Percentiles rank a stretch among this genome's conserved stretches.
Conservation (phyloP, 2,329 filamentous ascomycete genomes). For the Neofusicoccum cordaticola region DNA sequence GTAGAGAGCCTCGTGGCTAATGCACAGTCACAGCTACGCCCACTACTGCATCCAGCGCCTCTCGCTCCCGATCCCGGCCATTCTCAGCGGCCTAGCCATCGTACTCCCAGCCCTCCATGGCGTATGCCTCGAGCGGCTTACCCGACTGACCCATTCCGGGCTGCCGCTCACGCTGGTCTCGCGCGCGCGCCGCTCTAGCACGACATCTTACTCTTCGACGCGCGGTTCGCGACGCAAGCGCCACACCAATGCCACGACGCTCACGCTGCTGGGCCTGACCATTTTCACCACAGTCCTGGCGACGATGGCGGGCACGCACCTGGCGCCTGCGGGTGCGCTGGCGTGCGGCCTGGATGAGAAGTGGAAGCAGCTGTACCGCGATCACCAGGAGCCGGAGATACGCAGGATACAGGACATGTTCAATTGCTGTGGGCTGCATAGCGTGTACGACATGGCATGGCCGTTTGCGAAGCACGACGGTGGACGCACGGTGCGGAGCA, state of each 20-base stretch:
- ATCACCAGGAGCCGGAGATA: constrained; percentile 49
- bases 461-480: constrained; percentile 47
- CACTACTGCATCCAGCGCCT: constrained; percentile 17
- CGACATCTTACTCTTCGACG: constrained; percentile 6
- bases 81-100: constrained; percentile 33
- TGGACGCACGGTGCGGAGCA: constrained; percentile 23
- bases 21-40: constrained; percentile 3
- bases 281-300: constrained; percentile 37
- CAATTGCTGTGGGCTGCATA: constrained; percentile 61
- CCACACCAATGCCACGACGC: constrained; percentile 12
- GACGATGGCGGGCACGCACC: constrained; percentile 34
- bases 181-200: background rate
- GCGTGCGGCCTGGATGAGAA: constrained; percentile 50
- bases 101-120: constrained; percentile 35
- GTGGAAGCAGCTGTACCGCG: constrained; percentile 53
- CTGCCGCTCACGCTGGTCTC: background rate
- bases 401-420: constrained; percentile 60
- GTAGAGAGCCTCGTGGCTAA: background rate
- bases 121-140: constrained; percentile 27
- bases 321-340: constrained; percentile 25
- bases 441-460: constrained; percentile 55
- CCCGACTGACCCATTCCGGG: constrained; percentile 13
- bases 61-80: constrained; percentile 35
- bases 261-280: constrained; percentile 24
- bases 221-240: background rate